phyloP scores from a whole-genome alignment of 2,329 filamentous ascomycete genomes.

The Purpureocillium lavendulum region DNA sequence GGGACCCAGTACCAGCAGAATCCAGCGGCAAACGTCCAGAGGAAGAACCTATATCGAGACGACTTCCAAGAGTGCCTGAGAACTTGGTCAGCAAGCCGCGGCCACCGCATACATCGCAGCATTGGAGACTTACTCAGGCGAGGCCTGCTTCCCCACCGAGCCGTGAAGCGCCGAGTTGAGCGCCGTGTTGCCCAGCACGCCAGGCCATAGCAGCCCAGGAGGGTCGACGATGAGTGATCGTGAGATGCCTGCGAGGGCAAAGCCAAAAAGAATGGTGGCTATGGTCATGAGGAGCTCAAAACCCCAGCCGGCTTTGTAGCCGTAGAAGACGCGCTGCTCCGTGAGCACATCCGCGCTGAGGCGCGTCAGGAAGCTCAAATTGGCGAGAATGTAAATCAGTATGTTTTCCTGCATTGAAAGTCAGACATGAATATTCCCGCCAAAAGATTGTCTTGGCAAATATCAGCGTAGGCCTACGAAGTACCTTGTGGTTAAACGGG shows the following conservation, averaged over 20 bases:
- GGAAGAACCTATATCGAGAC: slow-evolving; percentile 43
- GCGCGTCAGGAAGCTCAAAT: slow-evolving; percentile 36
- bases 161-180: slow-evolving; percentile 34
- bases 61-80: too few species aligned
- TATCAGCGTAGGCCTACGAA: too few species aligned
- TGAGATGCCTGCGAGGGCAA: slow-evolving; percentile 37
- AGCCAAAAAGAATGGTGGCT: slow-evolving; percentile 42
- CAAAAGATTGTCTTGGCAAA: too few species aligned
- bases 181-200: slow-evolving; percentile 38
- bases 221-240: slow-evolving; percentile 36
- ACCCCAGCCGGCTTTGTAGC: slow-evolving; percentile 32
- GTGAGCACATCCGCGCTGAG: slow-evolving; percentile 24
- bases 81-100: too few species aligned
- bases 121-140: too few species aligned
- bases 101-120: too few species aligned
- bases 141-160: too few species aligned
- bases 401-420: slow-evolving; percentile 39
- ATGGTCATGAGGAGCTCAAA: slow-evolving; percentile 41
- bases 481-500: too few species aligned
- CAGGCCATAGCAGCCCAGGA: slow-evolving; percentile 42
- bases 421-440: too few species aligned
- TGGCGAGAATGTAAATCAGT: slow-evolving; percentile 47
- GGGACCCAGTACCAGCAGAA: slow-evolving; percentile 51
- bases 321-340: slow-evolving; percentile 31
- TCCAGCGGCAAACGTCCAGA: slow-evolving; percentile 36